Percentiles rank a stretch among this genome's conserved stretches.
Conservation (phyloP, 2,329 filamentous ascomycete species). For the Pyrenophora seminiperda region DNA sequence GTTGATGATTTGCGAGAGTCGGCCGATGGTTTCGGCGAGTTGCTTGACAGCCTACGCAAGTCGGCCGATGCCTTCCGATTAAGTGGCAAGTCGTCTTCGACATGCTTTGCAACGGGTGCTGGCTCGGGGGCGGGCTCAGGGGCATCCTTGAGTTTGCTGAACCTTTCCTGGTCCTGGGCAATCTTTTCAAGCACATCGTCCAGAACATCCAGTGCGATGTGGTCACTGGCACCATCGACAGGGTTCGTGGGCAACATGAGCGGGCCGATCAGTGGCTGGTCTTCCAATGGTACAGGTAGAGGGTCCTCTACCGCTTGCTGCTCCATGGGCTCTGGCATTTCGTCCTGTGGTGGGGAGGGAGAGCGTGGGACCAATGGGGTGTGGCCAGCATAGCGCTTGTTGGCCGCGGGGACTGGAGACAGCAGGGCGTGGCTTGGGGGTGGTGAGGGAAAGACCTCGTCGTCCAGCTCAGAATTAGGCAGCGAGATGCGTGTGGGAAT, state of each 20-base stretch:
- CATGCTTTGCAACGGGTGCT: neutral
- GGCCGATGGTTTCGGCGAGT: conserved; percentile 29
- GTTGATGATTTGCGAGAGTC: conserved; percentile 23
- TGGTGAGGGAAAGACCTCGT: conserved; percentile 39
- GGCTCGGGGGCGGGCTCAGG: conserved; percentile 12
- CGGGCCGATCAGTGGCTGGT: conserved; percentile 35
- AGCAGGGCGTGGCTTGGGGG: conserved; percentile 37
- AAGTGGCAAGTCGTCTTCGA: conserved; percentile 10
- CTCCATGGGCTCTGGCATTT: conserved; percentile 4
- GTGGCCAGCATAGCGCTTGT: conserved; percentile 45
- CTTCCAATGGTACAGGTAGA: conserved; percentile 17
- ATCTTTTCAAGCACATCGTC: conserved; percentile 37
- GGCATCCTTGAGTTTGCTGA: conserved; percentile 24
- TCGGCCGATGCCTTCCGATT: conserved; percentile 32
- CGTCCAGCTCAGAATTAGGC: conserved; percentile 25
- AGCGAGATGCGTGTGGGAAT: conserved; percentile 35
- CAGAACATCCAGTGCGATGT: conserved; percentile 36
- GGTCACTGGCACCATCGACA: conserved; percentile 37
- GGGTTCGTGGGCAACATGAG: conserved; percentile 42
- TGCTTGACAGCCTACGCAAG: conserved; percentile 21
- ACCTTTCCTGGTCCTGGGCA: conserved; percentile 26
- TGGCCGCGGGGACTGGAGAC: conserved; percentile 43
- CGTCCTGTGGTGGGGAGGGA: conserved; percentile 19
- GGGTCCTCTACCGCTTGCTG: too few species aligned
- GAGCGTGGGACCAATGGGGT: conserved; percentile 40